phyloP scores from a whole-genome alignment of 371 early-diverging fungal genomes.

The Batrachochytrium dendrobatidis region DNA sequence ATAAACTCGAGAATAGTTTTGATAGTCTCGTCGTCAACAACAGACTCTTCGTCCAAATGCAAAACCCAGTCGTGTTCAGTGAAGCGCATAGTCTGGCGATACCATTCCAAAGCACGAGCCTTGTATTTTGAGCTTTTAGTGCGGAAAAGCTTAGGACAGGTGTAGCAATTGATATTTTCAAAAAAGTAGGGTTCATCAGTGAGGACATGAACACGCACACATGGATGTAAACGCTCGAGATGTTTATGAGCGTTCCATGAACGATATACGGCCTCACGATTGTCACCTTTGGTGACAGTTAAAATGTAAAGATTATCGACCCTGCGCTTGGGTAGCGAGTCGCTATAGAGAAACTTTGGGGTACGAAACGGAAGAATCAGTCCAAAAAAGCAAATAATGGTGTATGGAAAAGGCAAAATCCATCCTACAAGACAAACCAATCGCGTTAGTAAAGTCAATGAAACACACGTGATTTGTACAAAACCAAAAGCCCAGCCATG shows the following conservation, averaged over 20 bases:
- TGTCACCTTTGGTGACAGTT: constrained; percentile 46
- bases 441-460: too few species aligned
- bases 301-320: constrained; percentile 48
- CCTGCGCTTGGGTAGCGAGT: constrained; percentile 32
- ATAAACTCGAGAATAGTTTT: constrained; percentile 37
- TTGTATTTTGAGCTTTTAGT: constrained; percentile 41
- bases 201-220: constrained; percentile 44
- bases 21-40: constrained; percentile 45
- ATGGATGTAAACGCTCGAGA: constrained; percentile 45
- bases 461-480: too few species aligned
- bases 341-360: constrained; percentile 40
- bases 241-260: constrained; percentile 48
- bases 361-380: constrained; percentile 42
- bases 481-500: too few species aligned
- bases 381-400: constrained; percentile 44
- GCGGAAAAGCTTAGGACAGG: constrained; percentile 41
- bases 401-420: constrained; percentile 46
- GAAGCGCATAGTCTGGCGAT: constrained; percentile 41
- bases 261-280: constrained; percentile 44
- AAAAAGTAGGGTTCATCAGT: constrained; percentile 53
- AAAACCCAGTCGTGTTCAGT: constrained; percentile 48
- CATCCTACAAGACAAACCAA: constrained; percentile 26
- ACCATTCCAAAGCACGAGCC: constrained; percentile 50
- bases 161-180: constrained; percentile 50
- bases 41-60: constrained; percentile 47